Base-by-base conservation (phyloP, 2,329 filamentous ascomycete genomes). In the Zymoseptoria passerinii region DNA sequence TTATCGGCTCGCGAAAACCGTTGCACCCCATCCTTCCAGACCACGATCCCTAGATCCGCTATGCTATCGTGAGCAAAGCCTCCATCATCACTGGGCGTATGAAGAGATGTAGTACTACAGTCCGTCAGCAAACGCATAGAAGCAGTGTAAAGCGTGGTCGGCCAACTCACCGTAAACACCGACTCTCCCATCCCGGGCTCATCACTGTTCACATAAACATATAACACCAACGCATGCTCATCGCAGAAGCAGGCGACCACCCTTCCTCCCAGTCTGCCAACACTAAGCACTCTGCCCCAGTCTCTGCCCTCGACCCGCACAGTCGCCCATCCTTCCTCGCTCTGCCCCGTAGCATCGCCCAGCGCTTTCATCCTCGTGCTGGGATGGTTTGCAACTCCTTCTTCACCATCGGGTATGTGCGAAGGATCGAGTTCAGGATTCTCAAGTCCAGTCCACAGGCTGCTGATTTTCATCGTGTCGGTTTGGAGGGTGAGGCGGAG, bases 211-310 rank as follows among this genome's bases (percentile, higher is more conserved):
- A 94, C 79, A 66, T 91, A 94, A 2, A 94, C 90, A 69, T 94
- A 94, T 27, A 94, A 76, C 48, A 94, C 90, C 62, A 95, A 73
- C 2, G 89, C 89, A 71, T 91, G 86, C 55, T 89, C 87, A 68
- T 94, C 81, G 48, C 85, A 85, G 72, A 95, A 91, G 71, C 92
- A 96, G 58, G 92, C 94, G 77, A 97, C 94, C 54, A 97, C 92
- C 65, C 90, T 82, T 0, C 91, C 92, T 66, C 94, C 92, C 28
- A 97, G 76, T 54, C 92, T 81, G 1, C 92, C 92, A 10, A 97
- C 92, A 72, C 90, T 95, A 65, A 99, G 79, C n/a, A 97, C 92
- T 65, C 84, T 85, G 29, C 90, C 90, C 92, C 94, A 97, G 72
- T 99, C 94, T 72, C 85, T 88, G 35, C 91, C 94, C 74, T 97